These are phyloP conservation scores for Phyllostachys edulis DNA, from an alignment of 176 grass and related monocot genomes.

Conservation along the genomic window DNA sequence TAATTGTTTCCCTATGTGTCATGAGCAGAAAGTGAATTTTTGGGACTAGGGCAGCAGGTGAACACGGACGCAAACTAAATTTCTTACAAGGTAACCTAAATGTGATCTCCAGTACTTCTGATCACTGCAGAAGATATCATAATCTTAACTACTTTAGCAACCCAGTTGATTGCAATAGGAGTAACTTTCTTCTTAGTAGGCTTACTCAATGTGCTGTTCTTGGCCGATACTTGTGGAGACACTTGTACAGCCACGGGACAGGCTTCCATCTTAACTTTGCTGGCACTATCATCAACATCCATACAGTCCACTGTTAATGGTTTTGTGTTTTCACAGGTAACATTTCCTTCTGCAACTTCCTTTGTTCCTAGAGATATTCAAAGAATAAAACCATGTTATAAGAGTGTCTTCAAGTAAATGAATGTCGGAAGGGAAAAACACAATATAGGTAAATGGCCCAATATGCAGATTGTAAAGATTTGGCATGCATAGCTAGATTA, in stretches of 20 bases:
- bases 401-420: background rate
- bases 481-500: background rate
- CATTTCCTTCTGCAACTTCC: constrained; percentile 48
- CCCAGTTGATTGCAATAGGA: constrained; percentile 66
- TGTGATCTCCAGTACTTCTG: constrained; percentile 8
- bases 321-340: background rate
- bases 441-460: background rate
- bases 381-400: background rate
- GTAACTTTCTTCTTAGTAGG: constrained; percentile 77
- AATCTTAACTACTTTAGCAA: constrained; percentile 34
- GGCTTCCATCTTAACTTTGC: constrained; percentile 35
- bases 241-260: constrained; percentile 25
- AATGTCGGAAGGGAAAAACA: background rate
- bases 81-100: constrained; percentile 42
- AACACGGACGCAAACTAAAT: constrained; percentile 17
- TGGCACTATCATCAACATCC: constrained; percentile 46
- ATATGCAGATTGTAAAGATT: too few relatives aligned
- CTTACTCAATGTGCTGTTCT: constrained; percentile 54
- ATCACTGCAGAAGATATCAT: constrained; percentile 31
- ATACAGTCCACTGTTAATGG: constrained; percentile 25
- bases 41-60: background rate
- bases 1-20: background rate
- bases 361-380: constrained; percentile 35
- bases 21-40: constrained; percentile 1
- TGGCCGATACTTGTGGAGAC: background rate